Evolutionary conservation across 2,329 filamentous ascomycete genomes (phyloP).

Genomic region (Pezicula radicicola): DNA sequence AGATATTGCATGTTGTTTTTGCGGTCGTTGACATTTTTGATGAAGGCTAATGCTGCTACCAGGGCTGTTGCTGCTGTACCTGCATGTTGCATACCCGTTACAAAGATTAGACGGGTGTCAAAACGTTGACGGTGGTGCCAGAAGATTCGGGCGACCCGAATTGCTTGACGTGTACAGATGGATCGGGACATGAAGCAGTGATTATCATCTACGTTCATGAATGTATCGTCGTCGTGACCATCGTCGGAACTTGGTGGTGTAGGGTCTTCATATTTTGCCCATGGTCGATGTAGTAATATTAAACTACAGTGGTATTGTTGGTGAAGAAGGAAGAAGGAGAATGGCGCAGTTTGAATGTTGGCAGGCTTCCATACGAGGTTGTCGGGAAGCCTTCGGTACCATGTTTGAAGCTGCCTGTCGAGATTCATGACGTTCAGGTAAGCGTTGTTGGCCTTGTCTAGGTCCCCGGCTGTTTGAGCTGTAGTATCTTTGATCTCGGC

Average conservation of each 20-base stretch:
- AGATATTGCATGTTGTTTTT: conserved; percentile 45
- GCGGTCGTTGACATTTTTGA: conserved; percentile 33
- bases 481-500: conserved; percentile 38
- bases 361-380: conserved; percentile 44
- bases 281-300: conserved; percentile 50
- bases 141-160: conserved; percentile 49
- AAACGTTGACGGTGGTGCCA: conserved; percentile 53
- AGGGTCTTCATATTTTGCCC: conserved; percentile 44
- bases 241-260: conserved; percentile 27
- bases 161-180: conserved; percentile 53
- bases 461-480: conserved; percentile 29
- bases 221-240: conserved; percentile 12
- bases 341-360: conserved; percentile 46
- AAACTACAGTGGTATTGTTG: conserved; percentile 53
- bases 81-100: conserved; percentile 50
- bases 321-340: conserved; percentile 51
- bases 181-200: conserved; percentile 45
- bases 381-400: conserved; percentile 50
- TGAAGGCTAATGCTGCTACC: conserved; percentile 42
- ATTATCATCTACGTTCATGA: conserved; percentile 32
- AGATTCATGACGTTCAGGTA: conserved; percentile 48
- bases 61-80: conserved; percentile 52
- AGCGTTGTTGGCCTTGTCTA: conserved; percentile 37
- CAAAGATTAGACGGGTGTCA: conserved; percentile 46
- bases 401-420: conserved; percentile 51